A percentile compares a stretch with the other conserved stretches of the same genome.
These are phyloP conservation scores for Agapanthus africanus DNA, from an alignment of 106 monocot genomes.

Conservation along the genomic window DNA sequence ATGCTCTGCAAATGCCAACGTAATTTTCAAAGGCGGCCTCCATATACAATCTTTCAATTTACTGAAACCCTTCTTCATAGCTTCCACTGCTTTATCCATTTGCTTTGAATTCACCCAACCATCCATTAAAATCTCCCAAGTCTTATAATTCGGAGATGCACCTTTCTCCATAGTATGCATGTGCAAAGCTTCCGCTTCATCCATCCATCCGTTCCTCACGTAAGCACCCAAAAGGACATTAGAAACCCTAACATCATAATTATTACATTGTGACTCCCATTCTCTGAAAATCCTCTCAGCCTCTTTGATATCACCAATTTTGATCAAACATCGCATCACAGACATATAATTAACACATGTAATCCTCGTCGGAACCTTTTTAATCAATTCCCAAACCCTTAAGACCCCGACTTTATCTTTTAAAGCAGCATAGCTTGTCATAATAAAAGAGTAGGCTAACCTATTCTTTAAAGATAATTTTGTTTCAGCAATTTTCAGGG, in stretches of 20 bases:
- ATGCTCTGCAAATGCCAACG: constrained; percentile 45
- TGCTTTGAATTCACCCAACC: constrained; percentile 52
- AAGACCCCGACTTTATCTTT: constrained; percentile 8
- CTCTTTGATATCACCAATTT: constrained; percentile 47
- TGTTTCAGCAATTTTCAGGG: constrained; percentile 52
- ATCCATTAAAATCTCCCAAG: constrained; percentile 88
- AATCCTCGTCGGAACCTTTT: constrained; percentile 49
- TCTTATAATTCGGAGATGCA: constrained; percentile 70
- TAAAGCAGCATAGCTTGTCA: constrained; percentile 62
- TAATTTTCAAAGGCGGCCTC: constrained; percentile 41
- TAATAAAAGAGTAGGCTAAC: constrained; percentile 71
- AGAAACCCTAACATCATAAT: constrained; percentile 47
- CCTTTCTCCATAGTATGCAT: constrained; percentile 42
- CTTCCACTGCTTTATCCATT: constrained; percentile 73
- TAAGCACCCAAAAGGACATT: constrained; percentile 77
- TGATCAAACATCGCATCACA: constrained; percentile 40
- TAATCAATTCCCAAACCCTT: constrained; percentile 71
- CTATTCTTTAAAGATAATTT: constrained; percentile 46
- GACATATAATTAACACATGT: constrained; percentile 51
- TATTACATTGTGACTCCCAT: constrained; percentile 65
- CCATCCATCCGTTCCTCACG: constrained; percentile 64
- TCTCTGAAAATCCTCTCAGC: constrained; percentile 50
- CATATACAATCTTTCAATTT: constrained; percentile 56
- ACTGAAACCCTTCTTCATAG: constrained; percentile 64
- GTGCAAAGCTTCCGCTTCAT: constrained; percentile 45